Base-by-base conservation (phyloP, 306 rosid species). In the Malus sylvestris region DNA sequence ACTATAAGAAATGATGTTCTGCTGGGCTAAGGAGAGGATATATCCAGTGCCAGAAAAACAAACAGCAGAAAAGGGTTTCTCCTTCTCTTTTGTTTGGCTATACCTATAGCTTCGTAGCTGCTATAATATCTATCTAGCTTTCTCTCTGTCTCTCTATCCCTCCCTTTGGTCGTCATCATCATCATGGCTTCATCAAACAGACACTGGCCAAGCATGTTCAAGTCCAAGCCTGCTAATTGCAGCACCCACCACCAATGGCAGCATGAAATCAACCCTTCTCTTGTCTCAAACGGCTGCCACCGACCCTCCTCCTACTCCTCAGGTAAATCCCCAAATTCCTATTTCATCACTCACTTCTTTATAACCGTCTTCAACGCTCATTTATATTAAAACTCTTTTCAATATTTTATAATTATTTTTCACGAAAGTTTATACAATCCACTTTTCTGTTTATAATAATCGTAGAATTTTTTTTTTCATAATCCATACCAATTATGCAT, bases 121-220 rank as follows among this genome's bases (percentile, higher is more conserved):
- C 80, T 83, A 77, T 57, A 22, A 73, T 66, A 67, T 72, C 76
- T 83, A 40, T 27, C 79, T 61, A 60, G 65, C 27, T 62, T 12
- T 25, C 4, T 25, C 4, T 27, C 20, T 32, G 12, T 70, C 40
- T 30, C 4, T 13, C 40, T 11, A 13, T 45, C 77, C 22, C 32
- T 45, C 79, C 22, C 45, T 73, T 44, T 62, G 76, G 10, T 64
- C 74, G 20, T 9, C 82, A 68, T 62, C 81, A 22, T 59, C 85
- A 78, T 85, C 89, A 95, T 95, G 97, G 92, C 97, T 87, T 92
- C 98, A 58, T 95, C 98, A 20, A 95, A 95, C 80, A 88, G 96
- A 88, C 98, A 95, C 90, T 95, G 97, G 98, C 97, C 98, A 46
- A 95, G 97, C 84, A 90, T 92, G 98, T 95, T 92, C 88, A 95